Base-by-base conservation (phyloP, 306 rosid genomes). In the Vachellia pachyceras region DNA sequence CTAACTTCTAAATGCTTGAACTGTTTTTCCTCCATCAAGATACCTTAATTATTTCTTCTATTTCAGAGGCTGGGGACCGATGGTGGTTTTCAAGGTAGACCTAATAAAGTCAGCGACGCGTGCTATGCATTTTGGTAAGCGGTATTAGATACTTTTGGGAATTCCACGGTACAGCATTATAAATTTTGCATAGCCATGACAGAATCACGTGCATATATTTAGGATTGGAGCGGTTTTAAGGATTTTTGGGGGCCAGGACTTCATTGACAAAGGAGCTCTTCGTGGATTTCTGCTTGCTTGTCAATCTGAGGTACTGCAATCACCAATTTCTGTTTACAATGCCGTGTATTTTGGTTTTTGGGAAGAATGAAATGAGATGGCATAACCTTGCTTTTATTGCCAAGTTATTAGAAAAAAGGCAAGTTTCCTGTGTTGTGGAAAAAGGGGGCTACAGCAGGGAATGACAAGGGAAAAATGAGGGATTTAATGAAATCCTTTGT, bases 41-140 rank as follows among this genome's bases (percentile, higher is more conserved):
- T 67, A 57, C 49, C 7, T 37, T 44, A 57, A 23, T 81, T 81
- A 66, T 82, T 78, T 35, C 60, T 83, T 64, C 80, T 72, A 47
- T 75, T 82, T 77, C 88, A 95, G 98, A 87, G 94, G 82, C 98
- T 91, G 81, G 94, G 87, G 44, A 75, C 73, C 25, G 90, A 95
- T 84, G 99, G 99, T 81, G 98, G 98, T 74, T 88, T 93, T 84
- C 99, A 95, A 80, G 99, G 99, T 82, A 86, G 99, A 85, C 89
- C 92, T 47, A 95, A 95, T 90, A 95, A 95, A 90, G 18, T 87
- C 60, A 90, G 91, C 17, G 98, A 93, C 77, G 88, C 97, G 10
- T 95, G 99, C 78, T 95, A 95, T 79, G 98, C 99, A 75, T 95
- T 93, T 84, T 95, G 99, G 99, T 93, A 76, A 77, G 96, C 69